phyloP scores from a whole-genome alignment of 2,329 filamentous ascomycete genomes.

The Calycina herbarum region DNA sequence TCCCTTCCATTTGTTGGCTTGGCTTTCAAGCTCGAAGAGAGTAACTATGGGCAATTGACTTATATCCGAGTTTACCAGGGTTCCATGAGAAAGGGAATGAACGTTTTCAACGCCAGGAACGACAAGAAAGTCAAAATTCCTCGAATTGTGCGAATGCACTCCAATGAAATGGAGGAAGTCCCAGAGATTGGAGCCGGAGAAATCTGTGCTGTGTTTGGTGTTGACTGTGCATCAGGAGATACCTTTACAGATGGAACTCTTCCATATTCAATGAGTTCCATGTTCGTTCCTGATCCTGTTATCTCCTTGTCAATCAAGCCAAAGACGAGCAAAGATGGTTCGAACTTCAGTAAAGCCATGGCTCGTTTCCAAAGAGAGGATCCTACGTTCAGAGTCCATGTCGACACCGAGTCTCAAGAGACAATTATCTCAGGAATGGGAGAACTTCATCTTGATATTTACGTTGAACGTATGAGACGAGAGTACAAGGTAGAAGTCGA shows the following conservation, averaged over 20 bases:
- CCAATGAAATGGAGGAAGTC: conserved; percentile 98
- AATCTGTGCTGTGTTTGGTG: conserved; percentile 97
- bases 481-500: conserved; percentile 96
- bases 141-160: conserved; percentile 98
- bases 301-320: conserved; percentile 97
- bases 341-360: conserved; percentile 98
- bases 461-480: conserved; percentile 92
- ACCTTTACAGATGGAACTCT: conserved; percentile 94
- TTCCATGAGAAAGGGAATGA: conserved; percentile 80
- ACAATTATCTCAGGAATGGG: conserved; percentile 99
- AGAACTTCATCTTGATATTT: conserved; percentile 94
- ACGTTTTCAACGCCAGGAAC: conserved; percentile 89
- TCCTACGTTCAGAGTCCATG: conserved; percentile 92
- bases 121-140: conserved; percentile 97
- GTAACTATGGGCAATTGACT: conserved; percentile 96
- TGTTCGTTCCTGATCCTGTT: conserved; percentile 97
- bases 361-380: conserved; percentile 98
- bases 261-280: conserved; percentile 94
- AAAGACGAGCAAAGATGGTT: conserved; percentile 86
- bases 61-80: conserved; percentile 99
- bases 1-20: conserved; percentile 91
- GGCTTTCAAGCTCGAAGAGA: conserved; percentile 98
- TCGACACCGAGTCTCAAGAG: conserved; percentile 89
- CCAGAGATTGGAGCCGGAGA: conserved; percentile 90
- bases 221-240: conserved; percentile 96